Evolutionary conservation across 129 eudicot genomes (phyloP).

Genomic region (Saposhnikovia divaricata): DNA sequence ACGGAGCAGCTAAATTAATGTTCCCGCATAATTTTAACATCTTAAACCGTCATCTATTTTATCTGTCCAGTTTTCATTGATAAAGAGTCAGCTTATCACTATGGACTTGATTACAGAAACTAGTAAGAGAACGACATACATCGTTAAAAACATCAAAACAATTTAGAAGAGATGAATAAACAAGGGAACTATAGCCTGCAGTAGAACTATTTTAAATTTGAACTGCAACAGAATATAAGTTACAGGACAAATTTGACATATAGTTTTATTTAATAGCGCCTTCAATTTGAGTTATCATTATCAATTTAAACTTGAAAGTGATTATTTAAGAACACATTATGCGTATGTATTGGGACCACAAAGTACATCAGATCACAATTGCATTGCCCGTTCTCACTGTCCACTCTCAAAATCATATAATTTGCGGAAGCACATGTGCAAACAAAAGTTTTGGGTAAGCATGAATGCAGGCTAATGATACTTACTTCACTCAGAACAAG

Average conservation of each 20-base stretch:
- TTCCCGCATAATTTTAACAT: not conserved
- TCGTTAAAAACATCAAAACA: not conserved
- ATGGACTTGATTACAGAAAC: not conserved
- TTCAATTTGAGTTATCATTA: not conserved
- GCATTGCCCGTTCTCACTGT: not conserved
- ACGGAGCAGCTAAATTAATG: not conserved
- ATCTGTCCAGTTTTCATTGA: not conserved
- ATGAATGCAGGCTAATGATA: not conserved
- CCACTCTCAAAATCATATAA: not conserved
- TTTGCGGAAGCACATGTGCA: not conserved
- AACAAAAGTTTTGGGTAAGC: not conserved
- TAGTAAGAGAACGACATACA: not conserved
- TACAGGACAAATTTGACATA: not conserved
- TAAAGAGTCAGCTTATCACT: not conserved
- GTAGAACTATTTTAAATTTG: not conserved
- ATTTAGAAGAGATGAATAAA: not conserved
- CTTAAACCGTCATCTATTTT: not conserved
- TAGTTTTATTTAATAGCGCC: not conserved
- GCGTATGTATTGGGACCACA: not conserved
- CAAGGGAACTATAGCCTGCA: not conserved
- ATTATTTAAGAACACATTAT: not conserved
- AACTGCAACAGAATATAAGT: not conserved
- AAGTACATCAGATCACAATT: not conserved
- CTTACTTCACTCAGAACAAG: constrained; percentile 56
- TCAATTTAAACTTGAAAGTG: not conserved